phyloP scores from a whole-genome alignment of 2,329 filamentous ascomycete species.

The Aureobasidium sp. region DNA sequence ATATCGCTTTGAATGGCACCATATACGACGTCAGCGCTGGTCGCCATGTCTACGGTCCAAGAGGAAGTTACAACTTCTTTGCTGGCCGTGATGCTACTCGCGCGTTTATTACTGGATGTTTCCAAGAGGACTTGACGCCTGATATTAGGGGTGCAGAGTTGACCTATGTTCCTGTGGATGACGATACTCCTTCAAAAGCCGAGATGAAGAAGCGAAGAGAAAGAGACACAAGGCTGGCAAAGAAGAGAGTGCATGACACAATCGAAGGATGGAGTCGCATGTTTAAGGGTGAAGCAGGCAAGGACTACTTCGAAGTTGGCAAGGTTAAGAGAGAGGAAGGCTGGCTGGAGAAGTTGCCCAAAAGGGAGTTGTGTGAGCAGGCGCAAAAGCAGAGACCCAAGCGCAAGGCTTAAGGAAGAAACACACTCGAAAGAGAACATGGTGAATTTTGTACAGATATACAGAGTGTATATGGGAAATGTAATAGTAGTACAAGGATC shows the following conservation, averaged over 20 bases:
- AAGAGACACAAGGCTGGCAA: conserved; percentile 59
- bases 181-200: conserved; percentile 25
- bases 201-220: conserved; percentile 47
- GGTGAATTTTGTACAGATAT: conserved; percentile 12
- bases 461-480: neutral
- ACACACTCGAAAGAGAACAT: neutral
- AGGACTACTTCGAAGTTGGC: conserved; percentile 77
- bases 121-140: conserved; percentile 72
- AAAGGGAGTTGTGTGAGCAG: conserved; percentile 60
- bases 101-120: conserved; percentile 89
- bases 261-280: conserved; percentile 78
- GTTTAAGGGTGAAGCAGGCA: conserved; percentile 57
- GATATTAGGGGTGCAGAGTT: conserved; percentile 83
- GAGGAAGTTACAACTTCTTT: conserved; percentile 81
- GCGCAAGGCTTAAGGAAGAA: conserved; percentile 19
- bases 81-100: conserved; percentile 79
- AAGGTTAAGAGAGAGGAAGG: conserved; percentile 57
- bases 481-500: conserved; percentile 7
- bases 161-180: conserved; percentile 65
- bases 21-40: conserved; percentile 77
- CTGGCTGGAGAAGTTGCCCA: conserved; percentile 52
- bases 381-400: conserved; percentile 62
- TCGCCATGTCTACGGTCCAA: conserved; percentile 49
- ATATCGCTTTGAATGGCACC: conserved; percentile 81
- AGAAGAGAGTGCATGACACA: conserved; percentile 56